Evolutionary conservation across 225 moss, liverwort and hornwort species (phyloP), one percentile per base, ranked within the genome.

Genomic region (Pseudoscleropodium purum): DNA sequence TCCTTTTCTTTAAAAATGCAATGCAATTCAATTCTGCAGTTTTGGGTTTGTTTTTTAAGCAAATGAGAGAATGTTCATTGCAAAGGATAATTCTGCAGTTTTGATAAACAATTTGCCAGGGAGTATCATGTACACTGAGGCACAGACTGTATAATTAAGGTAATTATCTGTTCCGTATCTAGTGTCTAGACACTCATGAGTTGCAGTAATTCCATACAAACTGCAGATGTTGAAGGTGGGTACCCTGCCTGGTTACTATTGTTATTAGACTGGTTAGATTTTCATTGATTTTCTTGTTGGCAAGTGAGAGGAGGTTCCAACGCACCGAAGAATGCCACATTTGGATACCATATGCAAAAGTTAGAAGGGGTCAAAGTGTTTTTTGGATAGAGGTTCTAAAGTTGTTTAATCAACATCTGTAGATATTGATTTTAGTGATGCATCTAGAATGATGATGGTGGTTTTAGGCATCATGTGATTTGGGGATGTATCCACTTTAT

Each of bases 401-500:
- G 14, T 70, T 0, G 8, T 24, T 66, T 34, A 18, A 18, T 66
- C 34, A 10, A 36, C 0, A 5, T 5, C 18, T 2, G 3, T 18
- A 36, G 3, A 66, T 18, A 9, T 8, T 34, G 18, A 39, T 39
- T 70, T 39, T 39, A 7, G 70, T 15, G 39, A 70, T 39, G 39
- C 18, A 54, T 54, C 18, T 1, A 14, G 0, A 15, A 15, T 15
- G 15, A 6, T 70, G 15, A 41, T n/a, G 39, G 19, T 0, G 3
- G 3, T 67, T 26, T 70, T n/a, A 39, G 25, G 5, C 0, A 8
- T 0, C 14, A 4, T 14, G 15, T 2, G 0, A 70, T 70, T 70
- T 8, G 1, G 0, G 0, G 8, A 1, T 13, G 14, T 39, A 70
- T 2, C 1, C 14, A 14, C 8, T 2, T 15, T 47, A 29, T 16